A percentile compares a stretch with the other conserved stretches of the same genome.
Evolutionary conservation across 768 basidiomycete genomes (phyloP).

Genomic region (Tubosaeta brunneosetosa): DNA sequence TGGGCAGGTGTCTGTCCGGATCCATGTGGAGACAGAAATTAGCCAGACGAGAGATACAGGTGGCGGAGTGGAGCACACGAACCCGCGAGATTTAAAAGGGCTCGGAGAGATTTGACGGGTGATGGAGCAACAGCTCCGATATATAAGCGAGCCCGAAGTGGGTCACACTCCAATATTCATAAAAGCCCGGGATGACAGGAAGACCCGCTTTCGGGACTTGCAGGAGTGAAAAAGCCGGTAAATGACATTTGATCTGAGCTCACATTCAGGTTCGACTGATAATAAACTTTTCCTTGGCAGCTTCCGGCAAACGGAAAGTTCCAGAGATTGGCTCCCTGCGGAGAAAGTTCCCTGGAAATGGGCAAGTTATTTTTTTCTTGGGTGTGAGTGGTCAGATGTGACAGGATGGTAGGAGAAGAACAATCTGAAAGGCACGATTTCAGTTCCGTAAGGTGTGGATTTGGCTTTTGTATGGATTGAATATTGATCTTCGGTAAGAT

Average conservation of each 20-base stretch:
- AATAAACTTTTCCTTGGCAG: conserved; percentile 30
- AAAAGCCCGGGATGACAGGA: conserved; percentile 25
- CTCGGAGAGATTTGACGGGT: conserved; percentile 17
- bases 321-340: conserved; percentile 23
- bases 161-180: conserved; percentile 26
- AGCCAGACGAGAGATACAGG: conserved; percentile 20
- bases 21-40: conserved; percentile 29
- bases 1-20: conserved; percentile 34
- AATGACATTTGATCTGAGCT: conserved; percentile 23
- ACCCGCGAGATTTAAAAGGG: conserved; percentile 24
- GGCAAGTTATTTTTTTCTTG: conserved; percentile 1
- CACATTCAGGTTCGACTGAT: conserved; percentile 21
- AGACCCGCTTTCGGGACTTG: conserved; percentile 25
- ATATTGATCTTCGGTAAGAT: conserved; percentile 26
- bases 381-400: conserved; percentile 1
- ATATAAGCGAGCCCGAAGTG: conserved; percentile 27
- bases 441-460: conserved; percentile 31
- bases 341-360: conserved; percentile 16
- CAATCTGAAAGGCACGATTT: conserved; percentile 21
- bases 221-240: conserved; percentile 21
- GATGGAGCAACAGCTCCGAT: conserved; percentile 27
- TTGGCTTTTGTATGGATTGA: conserved; percentile 30
- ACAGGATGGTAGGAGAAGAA: conserved; percentile 5
- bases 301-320: conserved; percentile 25
- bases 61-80: conserved; percentile 20